Evolutionary conservation across 1,284 basidiomycete genomes (phyloP), one percentile per base, ranked within the genome.

Genomic region (Fistulinella staudtii): DNA sequence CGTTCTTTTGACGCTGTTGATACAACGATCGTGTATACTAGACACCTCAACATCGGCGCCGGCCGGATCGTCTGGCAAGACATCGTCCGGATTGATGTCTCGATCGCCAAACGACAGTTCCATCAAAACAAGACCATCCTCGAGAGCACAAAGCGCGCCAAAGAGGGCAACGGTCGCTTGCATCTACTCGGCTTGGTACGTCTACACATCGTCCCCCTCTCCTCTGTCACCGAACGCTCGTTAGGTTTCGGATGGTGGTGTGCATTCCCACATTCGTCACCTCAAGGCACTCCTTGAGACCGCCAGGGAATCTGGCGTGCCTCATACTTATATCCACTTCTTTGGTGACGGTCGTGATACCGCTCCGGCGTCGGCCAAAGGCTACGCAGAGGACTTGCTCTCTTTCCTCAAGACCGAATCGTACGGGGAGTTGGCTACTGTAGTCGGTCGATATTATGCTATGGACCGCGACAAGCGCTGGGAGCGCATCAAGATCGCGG

Each of bases 401-500:
- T 83, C 83, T 28, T 93, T 91, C 65, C 75, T 87, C 49, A 74
- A 86, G 61, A 78, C 85, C 53, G 82, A 89, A 58, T 75, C 81
- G 30, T 80, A 85, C 41, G 85, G 84, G 24, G 73, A 82, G 57
- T 69, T 94, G 45, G 84, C 88, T 9, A 93, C 89, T 7, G 75
- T 93, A 41, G 72, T 92, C 23, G 91, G 91, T 5, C 72, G 92
- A 39, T 95, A 95, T 75, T 95, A 93, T 57, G 92, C 91, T 33
- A 94, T 94, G 92, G 92, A 94, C 68, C 82, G 92, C 35, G 92
- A 95, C 66, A 94, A 93, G 75, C 80, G 92, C 45, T 94, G 92
- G 91, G 92, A 95, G 63, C 77, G 91, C 36, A 66, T 95, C 64
- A 91, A 91, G 75, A 73, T 91, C 49, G 91, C 91, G 8, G 75